These are phyloP conservation scores for Hypomontagnella monticulosa DNA, from an alignment of 495 filamentous ascomycete genomes.

Conservation along the genomic window DNA sequence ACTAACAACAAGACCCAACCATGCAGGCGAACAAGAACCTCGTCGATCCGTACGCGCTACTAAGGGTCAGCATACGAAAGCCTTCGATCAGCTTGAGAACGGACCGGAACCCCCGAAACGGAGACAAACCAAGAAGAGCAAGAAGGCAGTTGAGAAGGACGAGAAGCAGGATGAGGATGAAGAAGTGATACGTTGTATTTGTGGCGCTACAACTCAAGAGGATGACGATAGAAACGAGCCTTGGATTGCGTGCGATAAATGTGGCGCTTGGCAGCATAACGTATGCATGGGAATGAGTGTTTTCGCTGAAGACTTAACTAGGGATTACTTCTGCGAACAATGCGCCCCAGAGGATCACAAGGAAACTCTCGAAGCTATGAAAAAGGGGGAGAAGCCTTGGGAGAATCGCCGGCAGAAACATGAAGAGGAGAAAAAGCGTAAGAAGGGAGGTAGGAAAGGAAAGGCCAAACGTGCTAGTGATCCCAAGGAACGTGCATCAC, in stretches of 20 bases:
- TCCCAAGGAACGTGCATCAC: constrained; percentile 55
- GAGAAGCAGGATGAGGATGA: constrained; percentile 71
- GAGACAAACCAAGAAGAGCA: constrained; percentile 67
- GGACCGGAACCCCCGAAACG: constrained; percentile 68
- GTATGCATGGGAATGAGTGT: constrained; percentile 90
- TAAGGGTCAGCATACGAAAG: constrained; percentile 92
- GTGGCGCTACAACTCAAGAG: constrained; percentile 85
- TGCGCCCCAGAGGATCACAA: constrained; percentile 86
- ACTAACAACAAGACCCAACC: constrained; percentile 13
- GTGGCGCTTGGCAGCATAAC: constrained; percentile 95
- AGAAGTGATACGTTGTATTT: constrained; percentile 88
- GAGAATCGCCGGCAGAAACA: constrained; percentile 70
- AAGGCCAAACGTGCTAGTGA: constrained; percentile 62
- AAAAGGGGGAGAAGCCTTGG: constrained; percentile 85
- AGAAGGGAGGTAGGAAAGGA: constrained; percentile 58
- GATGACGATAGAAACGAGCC: constrained; percentile 82
- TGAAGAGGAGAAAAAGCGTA: constrained; percentile 61
- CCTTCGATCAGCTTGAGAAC: constrained; percentile 74
- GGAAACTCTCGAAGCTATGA: constrained; percentile 75
- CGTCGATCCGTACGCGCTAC: constrained; percentile 94
- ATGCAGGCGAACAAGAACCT: constrained; percentile 71
- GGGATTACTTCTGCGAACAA: constrained; percentile 88
- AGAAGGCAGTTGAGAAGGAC: constrained; percentile 60
- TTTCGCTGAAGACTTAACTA: constrained; percentile 75
- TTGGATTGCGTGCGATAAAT: constrained; percentile 90